These are phyloP conservation scores for Clavariopsis aquatica DNA, from an alignment of 495 filamentous ascomycete genomes.

Conservation along the genomic window DNA sequence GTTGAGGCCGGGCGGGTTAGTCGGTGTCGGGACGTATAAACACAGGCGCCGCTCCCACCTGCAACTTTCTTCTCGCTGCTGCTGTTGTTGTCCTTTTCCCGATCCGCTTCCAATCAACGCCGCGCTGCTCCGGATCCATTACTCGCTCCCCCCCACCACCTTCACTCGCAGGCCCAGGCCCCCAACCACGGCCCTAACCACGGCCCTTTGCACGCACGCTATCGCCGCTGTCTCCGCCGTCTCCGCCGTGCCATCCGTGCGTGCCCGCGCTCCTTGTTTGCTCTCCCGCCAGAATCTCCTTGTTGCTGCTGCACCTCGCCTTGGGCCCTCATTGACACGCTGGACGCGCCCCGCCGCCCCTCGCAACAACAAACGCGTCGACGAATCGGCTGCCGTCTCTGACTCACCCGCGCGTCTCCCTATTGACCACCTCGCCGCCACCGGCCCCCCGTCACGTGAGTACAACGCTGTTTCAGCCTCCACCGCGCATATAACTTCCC, in stretches of 20 bases:
- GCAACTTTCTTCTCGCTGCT: neutral
- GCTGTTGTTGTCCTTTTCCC: slow-evolving; percentile 17
- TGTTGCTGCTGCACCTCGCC: slow-evolving; percentile 8
- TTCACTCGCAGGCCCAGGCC: slow-evolving; percentile 1
- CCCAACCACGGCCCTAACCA: neutral
- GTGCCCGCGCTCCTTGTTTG: slow-evolving; percentile 5
- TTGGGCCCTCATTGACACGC: neutral
- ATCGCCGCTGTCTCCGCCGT: neutral
- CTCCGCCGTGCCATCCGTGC: slow-evolving; percentile 8
- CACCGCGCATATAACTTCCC: slow-evolving; percentile 11
- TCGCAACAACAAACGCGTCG: slow-evolving; percentile 22
- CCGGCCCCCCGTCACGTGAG: slow-evolving; percentile 29
- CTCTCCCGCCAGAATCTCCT: neutral
- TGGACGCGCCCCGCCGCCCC: neutral
- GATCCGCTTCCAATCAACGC: slow-evolving; percentile 30
- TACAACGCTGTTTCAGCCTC: slow-evolving; percentile 25
- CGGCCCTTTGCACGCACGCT: neutral
- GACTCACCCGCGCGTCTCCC: slow-evolving; percentile 24
- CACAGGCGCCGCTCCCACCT: slow-evolving; percentile 3
- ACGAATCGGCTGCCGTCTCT: slow-evolving; percentile 5
- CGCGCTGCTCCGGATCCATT: slow-evolving; percentile 22
- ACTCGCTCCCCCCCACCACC: slow-evolving; percentile 27
- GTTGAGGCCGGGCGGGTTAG: neutral
- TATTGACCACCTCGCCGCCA: slow-evolving; percentile 22
- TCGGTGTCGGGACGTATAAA: slow-evolving; percentile 17